Evolutionary conservation across 768 basidiomycete species (phyloP).

Genomic region (Leccinum pellstonianum): DNA sequence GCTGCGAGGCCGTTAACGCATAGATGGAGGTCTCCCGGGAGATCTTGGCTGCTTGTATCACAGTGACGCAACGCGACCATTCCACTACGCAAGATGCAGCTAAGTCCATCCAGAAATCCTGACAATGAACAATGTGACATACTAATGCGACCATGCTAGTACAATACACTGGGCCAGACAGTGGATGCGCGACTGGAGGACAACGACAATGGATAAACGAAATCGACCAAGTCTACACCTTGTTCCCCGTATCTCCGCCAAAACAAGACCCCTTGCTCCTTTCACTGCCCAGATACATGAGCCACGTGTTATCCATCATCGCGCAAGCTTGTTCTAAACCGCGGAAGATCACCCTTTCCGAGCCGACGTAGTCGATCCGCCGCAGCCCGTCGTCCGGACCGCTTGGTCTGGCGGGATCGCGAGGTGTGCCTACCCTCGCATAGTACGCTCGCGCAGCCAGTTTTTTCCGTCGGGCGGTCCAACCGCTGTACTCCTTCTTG

Average conservation of each 20-base stretch:
- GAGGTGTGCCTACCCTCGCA: neutral
- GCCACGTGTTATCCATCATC: neutral
- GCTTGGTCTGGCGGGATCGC: neutral
- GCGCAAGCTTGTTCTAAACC: neutral
- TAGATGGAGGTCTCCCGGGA: too few relatives aligned
- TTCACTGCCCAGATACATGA: neutral
- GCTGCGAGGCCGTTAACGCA: neutral
- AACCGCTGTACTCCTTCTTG: neutral
- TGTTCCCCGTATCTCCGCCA: neutral
- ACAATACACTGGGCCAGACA: neutral
- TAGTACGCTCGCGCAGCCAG: neutral
- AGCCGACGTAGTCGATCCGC: neutral
- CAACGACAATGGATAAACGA: neutral
- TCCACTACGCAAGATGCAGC: too few relatives aligned
- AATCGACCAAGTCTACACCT: neutral
- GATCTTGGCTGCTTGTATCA: too few relatives aligned
- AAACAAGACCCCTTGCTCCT: neutral
- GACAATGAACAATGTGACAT: too few relatives aligned
- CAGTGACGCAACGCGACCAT: too few relatives aligned
- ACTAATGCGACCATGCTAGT: neutral
- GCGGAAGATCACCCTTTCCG: neutral
- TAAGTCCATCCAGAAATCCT: neutral
- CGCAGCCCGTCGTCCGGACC: neutral
- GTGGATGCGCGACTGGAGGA: neutral
- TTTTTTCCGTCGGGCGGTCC: neutral